Conservation (phyloP, 2,329 filamentous ascomycete species). For the Colletotrichum salicis region DNA sequence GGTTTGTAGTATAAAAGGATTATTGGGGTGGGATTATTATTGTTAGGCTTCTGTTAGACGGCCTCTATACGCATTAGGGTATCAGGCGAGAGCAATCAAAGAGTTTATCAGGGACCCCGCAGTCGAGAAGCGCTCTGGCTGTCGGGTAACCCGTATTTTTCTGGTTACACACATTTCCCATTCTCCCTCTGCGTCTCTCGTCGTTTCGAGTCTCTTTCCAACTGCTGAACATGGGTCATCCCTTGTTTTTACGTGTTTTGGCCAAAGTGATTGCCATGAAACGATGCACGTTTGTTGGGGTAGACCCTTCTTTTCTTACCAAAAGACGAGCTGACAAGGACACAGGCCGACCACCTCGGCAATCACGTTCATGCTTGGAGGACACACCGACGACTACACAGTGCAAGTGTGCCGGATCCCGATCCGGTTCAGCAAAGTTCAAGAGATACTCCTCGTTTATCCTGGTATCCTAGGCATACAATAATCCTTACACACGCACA, state of each 20-base stretch:
- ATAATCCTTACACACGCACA: not conserved
- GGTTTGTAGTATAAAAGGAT: conserved; percentile 19
- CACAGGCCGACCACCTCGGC: conserved; percentile 10
- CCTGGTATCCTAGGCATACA: not conserved
- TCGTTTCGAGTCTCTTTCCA: not conserved
- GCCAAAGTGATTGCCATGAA: conserved; percentile 31
- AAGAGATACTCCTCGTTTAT: not conserved
- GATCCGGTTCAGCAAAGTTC: not conserved
- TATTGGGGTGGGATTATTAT: conserved; percentile 13
- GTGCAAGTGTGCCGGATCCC: not conserved
- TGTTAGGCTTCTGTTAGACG: conserved; percentile 25
- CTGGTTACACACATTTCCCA: conserved; percentile 10
- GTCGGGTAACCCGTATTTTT: conserved; percentile 13
- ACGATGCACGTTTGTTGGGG: conserved; percentile 22
- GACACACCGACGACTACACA: not conserved
- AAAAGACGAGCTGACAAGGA: conserved; percentile 20
- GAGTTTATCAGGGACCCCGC: conserved; percentile 22
- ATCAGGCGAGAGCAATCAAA: conserved; percentile 32
- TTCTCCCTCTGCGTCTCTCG: not conserved
- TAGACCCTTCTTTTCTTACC: conserved; percentile 6
- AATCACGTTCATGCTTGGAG: not conserved
- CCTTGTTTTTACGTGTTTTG: conserved; percentile 21
- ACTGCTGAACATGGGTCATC: conserved; percentile 7
- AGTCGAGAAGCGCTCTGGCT: conserved; percentile 35
- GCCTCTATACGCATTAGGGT: conserved; percentile 30